Evolutionary conservation across 441 rosid species (phyloP).

Genomic region (Theobroma grandiflorum): DNA sequence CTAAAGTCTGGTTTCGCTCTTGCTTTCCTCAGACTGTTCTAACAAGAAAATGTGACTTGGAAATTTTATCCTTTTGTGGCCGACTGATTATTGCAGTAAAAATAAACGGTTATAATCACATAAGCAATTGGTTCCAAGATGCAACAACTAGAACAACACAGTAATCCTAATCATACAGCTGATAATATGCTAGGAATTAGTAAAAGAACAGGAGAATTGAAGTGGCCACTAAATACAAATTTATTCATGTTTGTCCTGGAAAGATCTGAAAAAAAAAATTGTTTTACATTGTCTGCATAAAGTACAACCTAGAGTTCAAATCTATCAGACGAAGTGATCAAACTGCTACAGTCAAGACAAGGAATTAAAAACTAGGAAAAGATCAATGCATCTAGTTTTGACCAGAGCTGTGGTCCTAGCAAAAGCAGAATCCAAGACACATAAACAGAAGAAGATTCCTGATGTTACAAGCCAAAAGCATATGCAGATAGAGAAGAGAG

Average conservation of each 20-base stretch:
- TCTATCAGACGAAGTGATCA: not conserved
- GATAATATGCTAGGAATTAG: not conserved
- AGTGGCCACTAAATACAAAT: not conserved
- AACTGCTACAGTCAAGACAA: not conserved
- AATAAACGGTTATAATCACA: no score
- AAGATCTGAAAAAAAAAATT: no score
- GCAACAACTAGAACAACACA: not conserved
- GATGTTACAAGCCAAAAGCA: not conserved
- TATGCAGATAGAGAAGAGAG: no score
- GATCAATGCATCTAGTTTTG: not conserved
- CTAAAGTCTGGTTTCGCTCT: not conserved
- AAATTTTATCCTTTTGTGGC: not conserved
- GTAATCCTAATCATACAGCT: not conserved
- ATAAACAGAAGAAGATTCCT: not conserved
- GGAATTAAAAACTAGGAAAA: not conserved
- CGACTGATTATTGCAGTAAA: no score
- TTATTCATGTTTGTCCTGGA: not conserved
- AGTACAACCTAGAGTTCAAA: not conserved
- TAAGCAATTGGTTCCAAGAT: no score
- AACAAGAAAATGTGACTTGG: not conserved
- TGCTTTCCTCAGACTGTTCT: no score
- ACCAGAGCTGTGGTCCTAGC: no score
- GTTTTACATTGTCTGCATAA: not conserved
- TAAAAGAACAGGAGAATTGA: no score
- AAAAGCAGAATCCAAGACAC: no score